Conservation (phyloP, 257 asterid species). For the Plantago elongata region DNA sequence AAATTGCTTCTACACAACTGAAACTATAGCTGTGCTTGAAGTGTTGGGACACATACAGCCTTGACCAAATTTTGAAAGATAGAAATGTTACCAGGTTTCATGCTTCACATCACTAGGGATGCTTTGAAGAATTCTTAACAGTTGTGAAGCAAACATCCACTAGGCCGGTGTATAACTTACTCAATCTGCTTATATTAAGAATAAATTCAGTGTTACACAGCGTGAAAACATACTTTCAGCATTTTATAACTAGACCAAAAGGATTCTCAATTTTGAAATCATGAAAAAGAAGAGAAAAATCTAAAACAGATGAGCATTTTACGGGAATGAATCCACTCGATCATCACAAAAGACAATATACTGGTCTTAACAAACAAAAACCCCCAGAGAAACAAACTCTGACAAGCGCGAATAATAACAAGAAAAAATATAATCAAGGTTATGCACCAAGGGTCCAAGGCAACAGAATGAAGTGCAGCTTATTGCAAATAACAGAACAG, state of each 20-base stretch:
- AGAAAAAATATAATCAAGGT: conserved; percentile 10
- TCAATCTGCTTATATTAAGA: conserved; percentile 19
- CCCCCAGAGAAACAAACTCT: background rate
- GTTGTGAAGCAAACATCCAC: conserved; percentile 62
- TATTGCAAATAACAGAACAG: conserved; percentile 4
- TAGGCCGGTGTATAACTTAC: conserved; percentile 17
- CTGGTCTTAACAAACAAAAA: background rate
- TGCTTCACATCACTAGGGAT: conserved; percentile 40
- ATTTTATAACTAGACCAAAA: background rate
- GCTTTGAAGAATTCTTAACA: conserved; percentile 52
- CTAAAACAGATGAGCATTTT: conserved; percentile 1
- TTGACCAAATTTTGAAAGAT: conserved; percentile 1
- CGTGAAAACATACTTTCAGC: no score
- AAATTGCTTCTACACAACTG: no score
- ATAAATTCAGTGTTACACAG: background rate
- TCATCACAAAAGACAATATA: conserved; percentile 1
- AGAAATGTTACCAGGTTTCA: conserved; percentile 45
- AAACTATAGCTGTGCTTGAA: no score
- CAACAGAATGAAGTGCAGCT: conserved; percentile 19
- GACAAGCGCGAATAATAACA: background rate
- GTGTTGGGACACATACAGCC: background rate
- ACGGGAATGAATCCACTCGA: conserved; percentile 3
- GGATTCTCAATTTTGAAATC: background rate
- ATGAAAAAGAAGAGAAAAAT: background rate
- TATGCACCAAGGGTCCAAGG: conserved; percentile 10